Conservation (phyloP, 106 monocot genomes). For the Platanthera zijinensis region DNA sequence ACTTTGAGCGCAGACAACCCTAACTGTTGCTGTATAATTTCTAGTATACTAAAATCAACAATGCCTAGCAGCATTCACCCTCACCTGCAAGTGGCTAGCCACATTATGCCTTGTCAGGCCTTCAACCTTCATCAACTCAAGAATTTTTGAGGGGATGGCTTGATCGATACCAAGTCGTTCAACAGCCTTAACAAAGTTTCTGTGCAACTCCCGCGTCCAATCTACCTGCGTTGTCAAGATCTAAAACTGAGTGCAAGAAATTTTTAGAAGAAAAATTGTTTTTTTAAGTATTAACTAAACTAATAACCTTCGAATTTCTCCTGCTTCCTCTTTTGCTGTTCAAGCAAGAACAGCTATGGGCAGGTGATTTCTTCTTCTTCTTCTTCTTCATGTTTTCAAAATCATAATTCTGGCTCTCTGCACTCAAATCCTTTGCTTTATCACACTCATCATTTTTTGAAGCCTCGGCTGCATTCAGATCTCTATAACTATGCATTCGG, state of each 20-base stretch:
- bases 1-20: too few species aligned
- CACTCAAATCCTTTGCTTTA: slow-evolving; percentile 1
- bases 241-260: background rate
- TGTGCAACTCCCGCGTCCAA: slow-evolving; percentile 83
- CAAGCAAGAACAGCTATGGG: slow-evolving; percentile 4
- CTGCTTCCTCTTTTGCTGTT: slow-evolving; percentile 21
- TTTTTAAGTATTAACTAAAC: too few species aligned
- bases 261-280: background rate
- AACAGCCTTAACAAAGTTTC: slow-evolving; percentile 63
- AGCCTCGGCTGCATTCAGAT: slow-evolving; percentile 25
- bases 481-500: background rate
- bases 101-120: slow-evolving; percentile 93
- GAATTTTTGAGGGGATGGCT: slow-evolving; percentile 90
- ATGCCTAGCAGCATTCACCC: too few species aligned
- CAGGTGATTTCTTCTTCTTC: slow-evolving; percentile 27
- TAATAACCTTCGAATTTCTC: slow-evolving; percentile 49
- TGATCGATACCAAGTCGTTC: slow-evolving; percentile 77
- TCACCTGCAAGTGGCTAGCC: slow-evolving; percentile 88
- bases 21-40: too few species aligned
- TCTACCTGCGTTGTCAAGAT: slow-evolving; percentile 47
- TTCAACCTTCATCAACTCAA: slow-evolving; percentile 86
- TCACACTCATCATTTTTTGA: slow-evolving; percentile 26
- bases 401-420: slow-evolving; percentile 6
- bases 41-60: too few species aligned
- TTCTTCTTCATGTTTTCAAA: slow-evolving; percentile 2